A percentile compares a stretch with the other conserved stretches of the same genome.
Conservation (phyloP, 345 rosid species). For the Draba incana region DNA sequence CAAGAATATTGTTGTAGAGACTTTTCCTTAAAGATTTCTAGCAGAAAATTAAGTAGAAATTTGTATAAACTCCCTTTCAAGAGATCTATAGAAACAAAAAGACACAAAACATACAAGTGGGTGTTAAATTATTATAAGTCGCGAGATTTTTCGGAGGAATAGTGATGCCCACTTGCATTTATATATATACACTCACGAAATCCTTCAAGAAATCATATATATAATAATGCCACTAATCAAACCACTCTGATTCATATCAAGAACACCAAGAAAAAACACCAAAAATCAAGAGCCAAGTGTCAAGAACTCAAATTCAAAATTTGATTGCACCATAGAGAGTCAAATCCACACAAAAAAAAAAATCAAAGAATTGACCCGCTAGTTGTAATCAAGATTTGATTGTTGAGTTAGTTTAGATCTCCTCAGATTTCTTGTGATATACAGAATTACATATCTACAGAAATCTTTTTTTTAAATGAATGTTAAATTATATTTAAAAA, state of each 20-base stretch:
- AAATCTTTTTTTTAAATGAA: not conserved
- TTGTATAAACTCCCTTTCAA: slow-evolving; percentile 14
- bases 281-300: slow-evolving; percentile 29
- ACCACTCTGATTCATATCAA: slow-evolving; percentile 21
- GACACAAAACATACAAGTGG: slow-evolving; percentile 35
- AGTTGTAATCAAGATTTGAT: slow-evolving; percentile 25
- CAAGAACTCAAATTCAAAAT: slow-evolving; percentile 28
- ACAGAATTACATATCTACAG: not conserved
- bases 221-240: slow-evolving; percentile 30
- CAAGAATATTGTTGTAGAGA: not conserved
- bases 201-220: slow-evolving; percentile 38
- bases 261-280: slow-evolving; percentile 11
- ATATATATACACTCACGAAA: slow-evolving; percentile 23
- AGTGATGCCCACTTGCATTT: slow-evolving; percentile 42
- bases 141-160: slow-evolving; percentile 27
- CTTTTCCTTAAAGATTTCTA: slow-evolving; percentile 6
- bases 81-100: slow-evolving; percentile 35
- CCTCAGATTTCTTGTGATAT: slow-evolving; percentile 9
- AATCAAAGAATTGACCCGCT: slow-evolving; percentile 24
- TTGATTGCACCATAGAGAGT: slow-evolving; percentile 1
- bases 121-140: slow-evolving; percentile 35
- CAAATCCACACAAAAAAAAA: not conserved
- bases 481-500: too few species aligned
- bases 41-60: slow-evolving; percentile 5
- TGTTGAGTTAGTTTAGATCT: slow-evolving; percentile 24